A percentile compares a stretch with the other conserved stretches of the same genome.
These are phyloP conservation scores for Microdochium bolleyi DNA, from an alignment of 2,329 filamentous ascomycete genomes.

Conservation along the genomic window DNA sequence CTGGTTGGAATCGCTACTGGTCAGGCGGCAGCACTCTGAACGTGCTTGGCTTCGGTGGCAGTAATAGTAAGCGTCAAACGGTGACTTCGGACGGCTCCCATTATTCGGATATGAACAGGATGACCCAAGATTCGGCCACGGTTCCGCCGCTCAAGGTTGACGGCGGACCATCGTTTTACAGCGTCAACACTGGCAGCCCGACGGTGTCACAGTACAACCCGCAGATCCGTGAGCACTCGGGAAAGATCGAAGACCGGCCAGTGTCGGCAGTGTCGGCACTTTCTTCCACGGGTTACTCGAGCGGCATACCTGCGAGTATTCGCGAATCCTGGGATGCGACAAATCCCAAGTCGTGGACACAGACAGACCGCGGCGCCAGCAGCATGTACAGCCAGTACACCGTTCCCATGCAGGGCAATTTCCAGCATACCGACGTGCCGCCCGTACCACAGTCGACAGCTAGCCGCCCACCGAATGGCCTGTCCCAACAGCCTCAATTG, in stretches of 20 bases:
- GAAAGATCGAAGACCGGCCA: slow-evolving; percentile 48
- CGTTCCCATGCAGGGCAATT: background rate
- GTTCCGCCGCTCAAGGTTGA: slow-evolving; percentile 63
- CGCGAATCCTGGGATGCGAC: slow-evolving; percentile 47
- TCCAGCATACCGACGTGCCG: slow-evolving; percentile 13
- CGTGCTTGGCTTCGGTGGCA: slow-evolving; percentile 50
- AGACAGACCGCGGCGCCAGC: slow-evolving; percentile 39
- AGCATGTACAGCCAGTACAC: slow-evolving; percentile 39
- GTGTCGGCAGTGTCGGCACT: slow-evolving; percentile 38
- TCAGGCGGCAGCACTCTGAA: slow-evolving; percentile 64
- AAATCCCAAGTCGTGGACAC: slow-evolving; percentile 37
- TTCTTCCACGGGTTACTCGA: slow-evolving; percentile 51
- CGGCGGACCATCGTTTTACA: slow-evolving; percentile 52
- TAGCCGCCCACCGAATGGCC: slow-evolving; percentile 20
- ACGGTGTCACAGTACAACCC: slow-evolving; percentile 54
- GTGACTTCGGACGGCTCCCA: slow-evolving; percentile 46
- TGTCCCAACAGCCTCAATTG: slow-evolving; percentile 42
- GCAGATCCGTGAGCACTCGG: slow-evolving; percentile 47
- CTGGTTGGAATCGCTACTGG: slow-evolving; percentile 73
- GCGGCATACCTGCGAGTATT: slow-evolving; percentile 58
- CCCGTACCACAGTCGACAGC: slow-evolving; percentile 18
- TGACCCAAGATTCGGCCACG: slow-evolving; percentile 59
- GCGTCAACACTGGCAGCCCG: slow-evolving; percentile 62
- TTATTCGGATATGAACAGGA: slow-evolving; percentile 43
- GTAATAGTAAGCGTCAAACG: slow-evolving; percentile 35